Base-by-base conservation (phyloP, 768 basidiomycete genomes). In the Boletus reticulatus region DNA sequence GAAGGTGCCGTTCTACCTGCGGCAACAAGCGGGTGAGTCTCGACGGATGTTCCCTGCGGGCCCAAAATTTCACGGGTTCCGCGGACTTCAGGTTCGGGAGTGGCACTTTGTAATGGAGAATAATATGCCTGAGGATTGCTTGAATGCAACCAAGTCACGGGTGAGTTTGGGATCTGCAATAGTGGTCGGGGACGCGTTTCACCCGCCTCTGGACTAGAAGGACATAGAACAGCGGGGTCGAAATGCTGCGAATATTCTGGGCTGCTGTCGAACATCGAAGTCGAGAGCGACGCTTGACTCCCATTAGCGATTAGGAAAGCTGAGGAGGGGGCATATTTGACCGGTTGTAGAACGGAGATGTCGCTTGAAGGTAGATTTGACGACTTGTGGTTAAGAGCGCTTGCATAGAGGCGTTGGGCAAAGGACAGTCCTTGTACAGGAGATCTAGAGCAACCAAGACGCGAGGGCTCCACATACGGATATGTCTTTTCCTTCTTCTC, bases 321-420 rank as follows among this genome's bases (percentile, higher is more conserved):
- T 29, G 51, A 41, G 22, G 46, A 49, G 22, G 54, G 13, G 16
- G 32, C 4, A 27, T 48, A 36, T 20, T 41, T 38, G 34, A 59
- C 53, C 13, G 45, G 39, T 20, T 57, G 53, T 51, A 48, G 43
- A 34, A 58, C 24, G 9, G 64, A 43, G 20, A 53, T 43, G 43
- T 8, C 24, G n/a, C 36, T 34, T n/a, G 51, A 39, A 42, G 58
- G 48, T 10, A 31, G 41, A 12, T 41, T 41, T 13, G 60, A 56
- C 22, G 54, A 52, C 29, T 54, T 62, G 48, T 59, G 65, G 50
- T 55, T 63, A 27, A 67, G 48, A 5, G 77, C 75, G 44, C 76
- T 78, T 8, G 75, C 76, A 58, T 79, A 81, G 27, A 81, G 62
- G 47, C 72, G 73, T 45, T 78, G 79, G 22, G 79, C 79, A 36